Conservation (phyloP, 139 green algal genomes). For the Astrephomene gubernaculifera region DNA sequence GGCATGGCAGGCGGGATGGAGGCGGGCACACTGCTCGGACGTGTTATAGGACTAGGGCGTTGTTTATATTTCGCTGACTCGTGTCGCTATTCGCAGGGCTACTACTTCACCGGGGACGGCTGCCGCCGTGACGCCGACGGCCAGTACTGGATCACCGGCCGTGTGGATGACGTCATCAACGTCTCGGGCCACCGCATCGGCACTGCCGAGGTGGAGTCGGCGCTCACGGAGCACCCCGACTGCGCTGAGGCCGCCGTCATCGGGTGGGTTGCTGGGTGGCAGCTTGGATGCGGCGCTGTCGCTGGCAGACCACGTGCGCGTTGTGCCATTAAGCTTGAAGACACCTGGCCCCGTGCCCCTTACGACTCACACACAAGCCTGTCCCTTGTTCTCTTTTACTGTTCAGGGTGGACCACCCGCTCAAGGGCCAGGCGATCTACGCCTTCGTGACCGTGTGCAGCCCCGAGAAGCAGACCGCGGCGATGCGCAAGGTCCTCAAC, state of each 20-base stretch:
- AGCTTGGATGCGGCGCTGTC: too few species aligned
- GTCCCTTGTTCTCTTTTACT: too few species aligned
- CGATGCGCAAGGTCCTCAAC: constrained; percentile 80
- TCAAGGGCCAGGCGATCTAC: constrained; percentile 97
- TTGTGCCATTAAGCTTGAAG: too few species aligned
- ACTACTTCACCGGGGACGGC: constrained; percentile 94
- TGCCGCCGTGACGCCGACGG: constrained; percentile 72
- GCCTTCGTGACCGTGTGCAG: constrained; percentile 93
- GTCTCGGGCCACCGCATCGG: constrained; percentile 95
- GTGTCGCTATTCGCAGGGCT: constrained; percentile 67
- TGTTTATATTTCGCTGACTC: too few species aligned
- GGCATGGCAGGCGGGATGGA: too few species aligned
- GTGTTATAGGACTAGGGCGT: too few species aligned
- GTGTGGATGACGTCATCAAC: constrained; percentile 98
- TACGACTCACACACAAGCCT: too few species aligned
- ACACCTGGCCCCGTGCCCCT: too few species aligned
- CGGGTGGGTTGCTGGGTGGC: constrained; percentile 1
- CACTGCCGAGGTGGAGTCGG: constrained; percentile 95
- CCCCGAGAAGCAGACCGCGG: constrained; percentile 58
- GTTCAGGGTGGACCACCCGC: constrained; percentile 83
- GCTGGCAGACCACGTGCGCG: too few species aligned
- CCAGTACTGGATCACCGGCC: constrained; percentile 87
- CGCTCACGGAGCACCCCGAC: constrained; percentile 79
- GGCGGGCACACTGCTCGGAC: too few species aligned
- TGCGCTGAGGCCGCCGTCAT: constrained; percentile 84